Conservation (phyloP, 768 basidiomycete genomes). For the Calocybe indica region DNA sequence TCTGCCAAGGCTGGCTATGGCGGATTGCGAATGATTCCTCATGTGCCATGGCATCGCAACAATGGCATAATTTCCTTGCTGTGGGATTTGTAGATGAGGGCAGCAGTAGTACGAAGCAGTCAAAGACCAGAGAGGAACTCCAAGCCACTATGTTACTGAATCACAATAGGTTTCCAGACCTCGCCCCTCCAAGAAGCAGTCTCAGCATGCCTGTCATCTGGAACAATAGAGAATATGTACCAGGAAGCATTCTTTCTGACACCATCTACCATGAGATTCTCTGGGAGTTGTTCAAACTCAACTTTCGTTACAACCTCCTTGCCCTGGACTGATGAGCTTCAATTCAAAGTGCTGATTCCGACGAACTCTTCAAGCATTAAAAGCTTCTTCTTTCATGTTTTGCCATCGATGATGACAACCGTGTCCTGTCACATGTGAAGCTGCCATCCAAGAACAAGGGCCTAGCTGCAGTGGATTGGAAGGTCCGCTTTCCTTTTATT, state of each 20-base stretch:
- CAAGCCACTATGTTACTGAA: background rate
- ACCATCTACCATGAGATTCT: constrained; percentile 4
- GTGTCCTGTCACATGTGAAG: no score
- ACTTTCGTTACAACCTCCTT: no score
- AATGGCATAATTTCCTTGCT: no score
- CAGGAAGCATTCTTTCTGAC: background rate
- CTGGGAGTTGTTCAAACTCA: constrained; percentile 13
- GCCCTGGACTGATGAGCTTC: no score
- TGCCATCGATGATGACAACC: constrained; percentile 1
- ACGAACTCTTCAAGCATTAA: no score
- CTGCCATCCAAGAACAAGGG: background rate
- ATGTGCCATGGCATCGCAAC: no score
- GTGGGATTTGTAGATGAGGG: no score
- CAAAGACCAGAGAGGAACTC: background rate
- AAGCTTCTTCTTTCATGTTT: no score
- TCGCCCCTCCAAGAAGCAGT: background rate
- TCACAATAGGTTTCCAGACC: background rate
- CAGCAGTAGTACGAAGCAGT: background rate
- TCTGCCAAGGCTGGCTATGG: no score
- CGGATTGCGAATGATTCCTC: no score
- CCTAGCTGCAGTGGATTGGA: background rate
- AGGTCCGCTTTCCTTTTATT: background rate
- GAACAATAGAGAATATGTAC: background rate
- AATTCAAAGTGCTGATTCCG: no score
- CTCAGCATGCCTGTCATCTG: background rate